Evolutionary conservation across 768 basidiomycete genomes (phyloP), one percentile per base, ranked within the genome.

Genomic region (Termitomyces bulborhizus): DNA sequence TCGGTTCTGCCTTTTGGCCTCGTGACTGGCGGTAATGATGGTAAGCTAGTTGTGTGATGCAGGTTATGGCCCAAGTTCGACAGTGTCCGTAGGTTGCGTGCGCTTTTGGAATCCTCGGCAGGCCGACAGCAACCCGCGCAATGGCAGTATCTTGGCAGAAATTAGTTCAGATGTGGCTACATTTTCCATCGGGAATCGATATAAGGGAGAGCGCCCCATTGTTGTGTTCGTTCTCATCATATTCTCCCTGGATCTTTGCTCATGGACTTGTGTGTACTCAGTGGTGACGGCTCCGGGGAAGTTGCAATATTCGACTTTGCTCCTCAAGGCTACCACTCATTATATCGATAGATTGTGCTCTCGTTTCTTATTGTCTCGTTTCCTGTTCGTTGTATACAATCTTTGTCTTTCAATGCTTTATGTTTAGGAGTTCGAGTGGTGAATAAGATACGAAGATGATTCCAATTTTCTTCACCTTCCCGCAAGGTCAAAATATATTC

Each of bases 111-210:
- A n/a, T n/a, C n/a, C n/a, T n/a, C n/a, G n/a, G 26, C 63, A 69
- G n/a, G 72, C 80, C 1, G 60, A 59, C 1, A 62, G 66, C 7
- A 68, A 73, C 49, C 62, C 66, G 3, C 54, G 60, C 3, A 81
- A 84, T 64, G 83, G 81, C 15, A 66, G 46, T 2, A 64, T 80
- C 8, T 60, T 88, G 13, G 84, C 78, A 4, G 73, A 81, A 59
- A 74, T 76, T 5, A 71, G 76, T 58, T 79, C 78, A 12, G 85
- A 88, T 60, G 71, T 88, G 26, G 80, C 73, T 0, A 68, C 76
- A 55, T 87, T 88, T 63, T 74, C 78, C 1, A 56, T 86, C 15
- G 87, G 87, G 4, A 79, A 87, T 60, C 66, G 69, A 7, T 76
- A 67, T 52, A 67, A 69, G 29, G 76, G 76, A 3, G 83, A 88